A percentile compares a stretch with the other conserved stretches of the same genome.
Evolutionary conservation across 108 stramenopile species (phyloP).

Genomic region (Skeletonema menzelii): DNA sequence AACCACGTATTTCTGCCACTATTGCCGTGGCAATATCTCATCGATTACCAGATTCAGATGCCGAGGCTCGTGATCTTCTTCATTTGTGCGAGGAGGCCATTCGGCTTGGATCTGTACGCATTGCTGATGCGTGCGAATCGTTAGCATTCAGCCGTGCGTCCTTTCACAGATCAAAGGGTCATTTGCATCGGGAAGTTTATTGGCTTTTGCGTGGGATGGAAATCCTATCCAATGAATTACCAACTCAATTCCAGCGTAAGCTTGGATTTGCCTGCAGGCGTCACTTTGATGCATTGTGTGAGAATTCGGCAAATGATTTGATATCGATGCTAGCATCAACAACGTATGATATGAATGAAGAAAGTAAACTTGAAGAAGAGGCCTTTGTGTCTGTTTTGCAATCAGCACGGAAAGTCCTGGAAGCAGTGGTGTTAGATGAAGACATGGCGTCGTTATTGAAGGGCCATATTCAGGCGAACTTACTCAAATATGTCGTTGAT

Average conservation of each 20-base stretch:
- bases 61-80: constrained; percentile 63
- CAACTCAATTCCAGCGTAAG: constrained; percentile 29
- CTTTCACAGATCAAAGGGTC: constrained; percentile 29
- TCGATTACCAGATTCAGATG: constrained; percentile 64
- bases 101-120: constrained; percentile 50
- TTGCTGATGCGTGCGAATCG: constrained; percentile 73
- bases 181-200: constrained; percentile 41
- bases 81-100: constrained; percentile 50
- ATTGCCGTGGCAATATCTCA: constrained; percentile 59
- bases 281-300: constrained; percentile 44
- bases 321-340: constrained; percentile 29
- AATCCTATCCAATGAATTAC: constrained; percentile 45
- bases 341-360: neutral
- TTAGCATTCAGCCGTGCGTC: constrained; percentile 57
- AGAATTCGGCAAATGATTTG: constrained; percentile 30
- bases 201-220: constrained; percentile 76
- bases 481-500: constrained; percentile 48
- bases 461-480: constrained; percentile 29
- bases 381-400: neutral
- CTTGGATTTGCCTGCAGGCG: constrained; percentile 40
- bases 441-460: constrained; percentile 27
- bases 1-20: constrained; percentile 53
- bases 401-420: constrained; percentile 25
- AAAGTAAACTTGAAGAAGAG: neutral
- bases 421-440: constrained; percentile 28